Evolutionary conservation across 176 grass and related monocot genomes (phyloP).

Genomic region (Tuctoria greenei): DNA sequence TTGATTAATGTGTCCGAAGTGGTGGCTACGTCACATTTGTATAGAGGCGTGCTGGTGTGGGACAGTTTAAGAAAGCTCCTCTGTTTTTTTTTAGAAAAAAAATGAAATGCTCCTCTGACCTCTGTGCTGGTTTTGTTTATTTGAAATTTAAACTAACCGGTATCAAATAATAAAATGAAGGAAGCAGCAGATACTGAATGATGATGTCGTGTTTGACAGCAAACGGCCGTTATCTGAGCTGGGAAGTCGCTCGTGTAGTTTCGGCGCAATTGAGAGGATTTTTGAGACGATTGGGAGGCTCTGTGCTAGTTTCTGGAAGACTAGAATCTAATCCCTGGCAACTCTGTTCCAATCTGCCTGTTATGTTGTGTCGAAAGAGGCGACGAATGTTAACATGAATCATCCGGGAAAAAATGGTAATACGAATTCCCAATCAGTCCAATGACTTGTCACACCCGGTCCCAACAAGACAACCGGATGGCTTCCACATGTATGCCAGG

Average conservation of each 20-base stretch:
- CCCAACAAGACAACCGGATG: too few species aligned
- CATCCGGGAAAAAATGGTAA: neutral
- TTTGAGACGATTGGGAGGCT: neutral
- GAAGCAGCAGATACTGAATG: slow-evolving; percentile 39
- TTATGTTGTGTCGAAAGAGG: neutral
- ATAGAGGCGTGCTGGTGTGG: neutral
- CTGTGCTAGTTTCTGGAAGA: neutral
- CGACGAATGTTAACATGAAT: neutral
- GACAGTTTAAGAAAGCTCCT: neutral
- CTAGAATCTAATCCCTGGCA: neutral
- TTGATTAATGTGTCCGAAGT: neutral
- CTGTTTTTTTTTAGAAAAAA: too few species aligned
- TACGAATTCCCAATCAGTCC: neutral
- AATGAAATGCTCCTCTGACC: too few species aligned
- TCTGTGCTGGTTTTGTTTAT: too few species aligned
- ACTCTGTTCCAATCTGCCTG: neutral
- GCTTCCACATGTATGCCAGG: too few species aligned
- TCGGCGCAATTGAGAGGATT: neutral
- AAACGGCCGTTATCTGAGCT: neutral
- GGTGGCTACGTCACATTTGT: slow-evolving; percentile 7
- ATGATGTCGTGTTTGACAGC: neutral
- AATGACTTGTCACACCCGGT: too few species aligned
- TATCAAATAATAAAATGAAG: too few species aligned
- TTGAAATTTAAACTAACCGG: too few species aligned
- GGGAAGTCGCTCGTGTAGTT: neutral